Conservation (phyloP, 805 yeast genomes). For the Wickerhamiella musiphila region DNA sequence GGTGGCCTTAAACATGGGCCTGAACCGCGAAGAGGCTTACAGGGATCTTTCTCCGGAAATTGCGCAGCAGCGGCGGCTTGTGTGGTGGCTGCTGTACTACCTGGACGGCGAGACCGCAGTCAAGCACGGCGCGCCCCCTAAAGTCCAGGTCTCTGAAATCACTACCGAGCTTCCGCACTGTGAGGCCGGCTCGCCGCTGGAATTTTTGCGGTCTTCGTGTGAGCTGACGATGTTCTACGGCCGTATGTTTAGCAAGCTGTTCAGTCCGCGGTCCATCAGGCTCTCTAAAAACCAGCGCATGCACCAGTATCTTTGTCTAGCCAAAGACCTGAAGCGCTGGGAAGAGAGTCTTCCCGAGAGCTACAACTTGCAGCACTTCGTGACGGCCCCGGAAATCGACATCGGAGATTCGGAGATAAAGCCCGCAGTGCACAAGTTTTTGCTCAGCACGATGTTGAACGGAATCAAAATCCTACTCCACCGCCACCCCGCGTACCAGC, state of each 20-base stretch:
- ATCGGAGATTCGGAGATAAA: not conserved
- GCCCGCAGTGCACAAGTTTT: not conserved
- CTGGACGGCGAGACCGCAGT: constrained; percentile 30
- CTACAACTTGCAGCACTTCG: not conserved
- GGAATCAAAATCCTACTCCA: constrained; percentile 10
- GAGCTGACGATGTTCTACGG: constrained; percentile 8
- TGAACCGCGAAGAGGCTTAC: constrained; percentile 33
- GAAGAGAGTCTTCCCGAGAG: constrained; percentile 5
- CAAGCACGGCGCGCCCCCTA: constrained; percentile 33
- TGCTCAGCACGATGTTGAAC: constrained; percentile 5
- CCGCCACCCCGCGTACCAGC: constrained; percentile 14
- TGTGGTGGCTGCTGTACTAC: constrained; percentile 36
- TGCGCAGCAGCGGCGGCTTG: constrained; percentile 21
- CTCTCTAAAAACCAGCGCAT: constrained; percentile 6
- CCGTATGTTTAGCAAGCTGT: constrained; percentile 8
- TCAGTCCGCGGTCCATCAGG: constrained; percentile 8
- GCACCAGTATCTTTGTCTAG: constrained; percentile 5
- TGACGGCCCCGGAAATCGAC: not conserved
- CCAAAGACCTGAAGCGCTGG: constrained; percentile 11
- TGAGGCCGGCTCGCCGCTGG: not conserved
- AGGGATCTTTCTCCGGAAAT: constrained; percentile 25
- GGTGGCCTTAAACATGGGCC: constrained; percentile 41
- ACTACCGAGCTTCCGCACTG: constrained; percentile 6
- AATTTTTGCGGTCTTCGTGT: not conserved
- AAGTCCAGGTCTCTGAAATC: constrained; percentile 18